A percentile compares a stretch with the other conserved stretches of the same genome.
Conservation (phyloP, 495 filamentous ascomycete species). For the Neurospora sp. region DNA sequence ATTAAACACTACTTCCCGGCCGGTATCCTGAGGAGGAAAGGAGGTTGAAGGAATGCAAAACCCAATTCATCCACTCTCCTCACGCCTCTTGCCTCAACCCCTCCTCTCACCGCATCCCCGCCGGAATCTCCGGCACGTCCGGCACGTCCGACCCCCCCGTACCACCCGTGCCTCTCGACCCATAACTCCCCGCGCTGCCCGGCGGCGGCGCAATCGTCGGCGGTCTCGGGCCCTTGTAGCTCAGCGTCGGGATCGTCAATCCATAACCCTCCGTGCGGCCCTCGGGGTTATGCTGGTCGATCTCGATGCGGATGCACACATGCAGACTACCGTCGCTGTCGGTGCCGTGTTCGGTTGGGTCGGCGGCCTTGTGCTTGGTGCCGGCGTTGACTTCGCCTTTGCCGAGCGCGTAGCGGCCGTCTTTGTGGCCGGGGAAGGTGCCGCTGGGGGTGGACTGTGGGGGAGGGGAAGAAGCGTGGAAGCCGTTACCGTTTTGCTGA, state of each 20-base stretch:
- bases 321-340: constrained; percentile 53
- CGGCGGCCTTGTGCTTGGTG: constrained; percentile 52
- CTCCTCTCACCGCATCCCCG: background rate
- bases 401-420: constrained; percentile 55
- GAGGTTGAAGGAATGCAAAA: background rate
- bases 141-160: background rate
- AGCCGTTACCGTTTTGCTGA: constrained; percentile 14
- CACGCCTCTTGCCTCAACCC: background rate
- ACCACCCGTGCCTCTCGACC: background rate
- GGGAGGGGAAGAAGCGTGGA: constrained; percentile 2
- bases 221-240: constrained; percentile 25
- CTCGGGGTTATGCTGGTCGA: constrained; percentile 51
- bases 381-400: constrained; percentile 55
- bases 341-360: constrained; percentile 39
- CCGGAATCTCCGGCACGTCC: background rate
- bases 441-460: constrained; percentile 3
- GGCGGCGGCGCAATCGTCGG: constrained; percentile 5
- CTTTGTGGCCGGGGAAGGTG: constrained; percentile 9
- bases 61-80: background rate
- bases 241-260: constrained; percentile 44
- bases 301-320: constrained; percentile 59
- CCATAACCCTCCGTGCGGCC: constrained; percentile 61
- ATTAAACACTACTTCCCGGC: background rate
- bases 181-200: background rate
- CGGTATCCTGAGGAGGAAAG: background rate